Conservation (phyloP, 306 rosid species). For the Senna tora region DNA sequence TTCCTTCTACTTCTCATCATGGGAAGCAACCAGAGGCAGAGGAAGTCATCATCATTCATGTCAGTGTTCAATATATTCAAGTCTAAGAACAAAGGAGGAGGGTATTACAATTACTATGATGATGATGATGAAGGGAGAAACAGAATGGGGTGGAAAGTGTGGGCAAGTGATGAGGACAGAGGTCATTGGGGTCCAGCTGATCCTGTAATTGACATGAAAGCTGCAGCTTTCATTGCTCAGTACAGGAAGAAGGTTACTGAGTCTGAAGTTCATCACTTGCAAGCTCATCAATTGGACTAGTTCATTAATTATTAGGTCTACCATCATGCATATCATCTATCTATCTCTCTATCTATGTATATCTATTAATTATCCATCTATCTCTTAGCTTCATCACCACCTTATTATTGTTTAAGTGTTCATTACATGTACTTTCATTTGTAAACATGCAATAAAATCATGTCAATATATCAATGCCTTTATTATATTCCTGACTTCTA, state of each 20-base stretch:
- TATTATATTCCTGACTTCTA: too few relatives aligned
- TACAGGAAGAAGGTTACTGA: constrained; percentile 47
- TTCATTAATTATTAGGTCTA: too few relatives aligned
- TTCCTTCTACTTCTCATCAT: constrained; percentile 1
- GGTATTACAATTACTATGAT: background rate
- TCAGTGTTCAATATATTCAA: constrained; percentile 68
- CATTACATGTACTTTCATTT: too few relatives aligned
- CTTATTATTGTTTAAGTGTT: too few relatives aligned
- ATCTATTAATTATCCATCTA: too few relatives aligned
- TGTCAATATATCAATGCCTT: too few relatives aligned
- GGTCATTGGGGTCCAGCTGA: constrained; percentile 60
- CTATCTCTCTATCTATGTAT: too few relatives aligned
- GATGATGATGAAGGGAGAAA: constrained; percentile 31
- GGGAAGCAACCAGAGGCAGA: constrained; percentile 64
- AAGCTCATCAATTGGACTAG: constrained; percentile 35
- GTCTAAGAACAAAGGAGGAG: constrained; percentile 42
- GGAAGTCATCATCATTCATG: constrained; percentile 53
- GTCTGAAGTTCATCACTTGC: constrained; percentile 38
- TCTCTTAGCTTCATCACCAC: too few relatives aligned
- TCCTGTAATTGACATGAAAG: constrained; percentile 57
- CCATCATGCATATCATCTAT: too few relatives aligned
- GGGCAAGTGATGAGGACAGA: constrained; percentile 77
- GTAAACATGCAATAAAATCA: too few relatives aligned
- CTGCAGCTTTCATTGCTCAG: constrained; percentile 47
- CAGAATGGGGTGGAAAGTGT: constrained; percentile 48